Percentiles rank a stretch among this genome's conserved stretches.
Conservation (phyloP, 148 eudicot genomes). For the Cornus suecica region DNA sequence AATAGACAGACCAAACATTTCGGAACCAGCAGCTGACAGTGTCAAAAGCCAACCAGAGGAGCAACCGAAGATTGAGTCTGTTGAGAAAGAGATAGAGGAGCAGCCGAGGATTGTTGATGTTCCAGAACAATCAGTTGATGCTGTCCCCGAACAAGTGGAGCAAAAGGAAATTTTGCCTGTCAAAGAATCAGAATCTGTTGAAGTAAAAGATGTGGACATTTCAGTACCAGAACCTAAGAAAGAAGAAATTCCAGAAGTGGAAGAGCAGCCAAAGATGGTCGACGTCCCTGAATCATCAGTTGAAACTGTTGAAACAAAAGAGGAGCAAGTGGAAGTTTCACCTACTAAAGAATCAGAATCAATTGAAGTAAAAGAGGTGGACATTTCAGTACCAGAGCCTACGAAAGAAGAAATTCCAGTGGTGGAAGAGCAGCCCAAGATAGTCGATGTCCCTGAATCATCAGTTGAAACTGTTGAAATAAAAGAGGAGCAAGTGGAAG, state of each 20-base stretch:
- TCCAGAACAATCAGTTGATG: constrained; percentile 21
- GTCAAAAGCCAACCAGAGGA: constrained; percentile 12
- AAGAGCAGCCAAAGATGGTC: background rate
- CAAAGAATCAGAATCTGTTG: background rate
- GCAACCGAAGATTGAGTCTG: constrained; percentile 17
- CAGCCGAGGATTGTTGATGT: constrained; percentile 11
- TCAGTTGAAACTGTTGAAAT: background rate
- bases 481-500: background rate
- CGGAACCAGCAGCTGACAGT: constrained; percentile 5
- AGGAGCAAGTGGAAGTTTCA: background rate
- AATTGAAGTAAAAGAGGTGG: background rate
- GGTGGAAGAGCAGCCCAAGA: background rate
- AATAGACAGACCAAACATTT: background rate
- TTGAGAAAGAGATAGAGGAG: constrained; percentile 25
- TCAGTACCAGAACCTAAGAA: constrained; percentile 1
- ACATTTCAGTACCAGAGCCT: background rate
- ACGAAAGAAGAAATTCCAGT: constrained; percentile 11
- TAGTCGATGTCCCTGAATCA: background rate
- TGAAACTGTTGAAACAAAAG: background rate
- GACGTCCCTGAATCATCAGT: background rate
- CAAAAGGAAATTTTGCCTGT: constrained; percentile 5
- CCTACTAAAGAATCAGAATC: constrained; percentile 14
- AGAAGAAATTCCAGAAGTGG: background rate
- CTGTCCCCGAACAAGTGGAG: constrained; percentile 20
- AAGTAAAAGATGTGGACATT: background rate